Evolutionary conservation across 306 rosid species (phyloP), one percentile per base, ranked within the genome.

Genomic region (Fagus sylvatica): DNA sequence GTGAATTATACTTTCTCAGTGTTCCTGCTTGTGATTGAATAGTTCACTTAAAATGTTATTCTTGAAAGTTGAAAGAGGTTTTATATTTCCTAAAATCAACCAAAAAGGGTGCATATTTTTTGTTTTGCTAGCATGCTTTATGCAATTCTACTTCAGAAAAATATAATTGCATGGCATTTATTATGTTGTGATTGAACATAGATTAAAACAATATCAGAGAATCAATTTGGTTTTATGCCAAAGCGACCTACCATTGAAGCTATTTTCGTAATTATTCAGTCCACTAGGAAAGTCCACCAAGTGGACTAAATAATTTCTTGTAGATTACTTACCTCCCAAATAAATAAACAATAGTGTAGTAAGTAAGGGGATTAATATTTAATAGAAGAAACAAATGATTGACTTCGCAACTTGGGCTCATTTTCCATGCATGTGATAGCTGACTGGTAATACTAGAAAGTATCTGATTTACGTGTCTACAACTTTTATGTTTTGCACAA

Each of bases 11-110:
- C 54, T 71, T 39, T 43, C 49, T 39, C 40, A 36, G 39, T 2
- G 53, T 73, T 80, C 51, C 30, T 12, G 36, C 39, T 34, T 73
- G 76, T 22, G 60, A 19, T 40, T 76, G 33, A 57, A 57, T 57
- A 1, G 37, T 57, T 30, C 12, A 30, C 1, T 59, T 19, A 22
- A 22, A 11, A 32, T 59, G 16, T 30, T 59, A 11, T 30, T 33
- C 66, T 59, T 11, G 39, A 59, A 4, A 57, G 13, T 32, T 30
- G 34, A 7, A 10, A 7, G 30, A 19, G 9, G 30, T 22, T 3
- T 56, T 6, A 7, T 19, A 6, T 7, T 56, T 9, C 15, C 3
- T 56, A 19, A 56, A 6, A 19, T 56, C 5, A 56, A 22, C 30
- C 59, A 56, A 56, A 11, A 56, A 46, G 11, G 51, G 5, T 56